phyloP scores from a whole-genome alignment of 768 basidiomycete genomes.

The Serendipita vermifera region DNA sequence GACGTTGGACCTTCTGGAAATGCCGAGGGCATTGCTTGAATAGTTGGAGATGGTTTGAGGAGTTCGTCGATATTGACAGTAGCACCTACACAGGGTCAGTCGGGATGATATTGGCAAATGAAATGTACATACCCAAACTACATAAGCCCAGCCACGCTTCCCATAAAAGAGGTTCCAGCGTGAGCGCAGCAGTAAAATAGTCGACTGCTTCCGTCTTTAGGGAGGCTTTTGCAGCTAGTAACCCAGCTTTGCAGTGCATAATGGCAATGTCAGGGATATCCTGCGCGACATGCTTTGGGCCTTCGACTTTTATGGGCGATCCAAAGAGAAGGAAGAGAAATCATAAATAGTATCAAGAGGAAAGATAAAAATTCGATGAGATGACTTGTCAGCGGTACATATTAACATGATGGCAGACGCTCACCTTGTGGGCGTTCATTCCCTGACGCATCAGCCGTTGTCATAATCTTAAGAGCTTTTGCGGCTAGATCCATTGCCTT shows the following conservation, averaged over 20 bases:
- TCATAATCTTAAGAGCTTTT: constrained; percentile 10
- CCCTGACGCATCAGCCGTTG: constrained; percentile 52
- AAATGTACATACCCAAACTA: constrained; percentile 43
- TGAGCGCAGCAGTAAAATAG: constrained; percentile 60
- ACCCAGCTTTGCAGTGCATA: constrained; percentile 63
- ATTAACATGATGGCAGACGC: not conserved
- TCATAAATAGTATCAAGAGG: no score
- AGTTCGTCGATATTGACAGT: constrained; percentile 59
- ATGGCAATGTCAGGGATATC: constrained; percentile 60
- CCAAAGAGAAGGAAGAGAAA: no score
- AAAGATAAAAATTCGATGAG: no score
- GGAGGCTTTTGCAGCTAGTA: constrained; percentile 66
- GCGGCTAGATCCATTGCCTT: constrained; percentile 36
- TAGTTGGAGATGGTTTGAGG: constrained; percentile 46
- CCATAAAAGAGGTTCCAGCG: constrained; percentile 70
- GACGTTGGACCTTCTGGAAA: constrained; percentile 39
- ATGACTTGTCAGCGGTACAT: not conserved
- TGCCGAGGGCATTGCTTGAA: constrained; percentile 39
- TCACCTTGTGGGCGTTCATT: constrained; percentile 32
- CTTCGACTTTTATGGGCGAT: no score
- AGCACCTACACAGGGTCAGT: constrained; percentile 34
- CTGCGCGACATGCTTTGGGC: constrained; percentile 25
- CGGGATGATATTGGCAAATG: constrained; percentile 16
- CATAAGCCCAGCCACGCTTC: constrained; percentile 88
- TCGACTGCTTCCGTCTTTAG: constrained; percentile 55